Conservation (phyloP, 306 rosid genomes). For the Cucumis melo region DNA sequence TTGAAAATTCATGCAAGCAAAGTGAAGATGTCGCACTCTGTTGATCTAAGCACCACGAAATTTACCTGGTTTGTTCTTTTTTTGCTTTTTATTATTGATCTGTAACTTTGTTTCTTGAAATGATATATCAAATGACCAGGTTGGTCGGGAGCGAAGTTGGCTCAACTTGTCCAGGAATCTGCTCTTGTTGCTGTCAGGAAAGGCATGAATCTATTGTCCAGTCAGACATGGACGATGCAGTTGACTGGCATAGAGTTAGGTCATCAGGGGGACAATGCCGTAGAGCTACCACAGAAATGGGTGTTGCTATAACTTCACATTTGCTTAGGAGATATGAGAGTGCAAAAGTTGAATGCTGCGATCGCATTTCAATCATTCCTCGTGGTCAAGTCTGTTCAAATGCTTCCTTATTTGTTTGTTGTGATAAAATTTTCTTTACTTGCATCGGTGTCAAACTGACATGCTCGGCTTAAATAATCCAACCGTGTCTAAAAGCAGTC, state of each 20-base stretch:
- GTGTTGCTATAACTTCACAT: conserved; percentile 91
- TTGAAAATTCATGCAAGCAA: conserved; percentile 84
- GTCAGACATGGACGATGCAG: conserved; percentile 91
- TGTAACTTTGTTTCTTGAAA: conserved; percentile 16
- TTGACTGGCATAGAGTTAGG: conserved; percentile 79
- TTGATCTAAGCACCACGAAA: conserved; percentile 74
- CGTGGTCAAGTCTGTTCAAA: conserved; percentile 70
- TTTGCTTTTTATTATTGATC: not conserved
- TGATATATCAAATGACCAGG: conserved; percentile 32
- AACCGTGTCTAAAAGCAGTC: not conserved
- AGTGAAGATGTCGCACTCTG: conserved; percentile 79
- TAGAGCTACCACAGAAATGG: conserved; percentile 86
- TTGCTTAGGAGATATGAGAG: conserved; percentile 68
- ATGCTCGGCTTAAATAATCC: not conserved
- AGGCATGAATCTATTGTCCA: conserved; percentile 65
- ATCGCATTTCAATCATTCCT: conserved; percentile 83
- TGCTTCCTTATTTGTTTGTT: not conserved
- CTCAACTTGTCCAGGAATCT: conserved; percentile 92
- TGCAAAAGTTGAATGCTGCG: conserved; percentile 71
- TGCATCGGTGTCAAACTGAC: not conserved
- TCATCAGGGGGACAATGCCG: conserved; percentile 91
- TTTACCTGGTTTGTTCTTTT: conserved; percentile 51
- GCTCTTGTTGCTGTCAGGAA: conserved; percentile 97
- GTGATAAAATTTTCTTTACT: not conserved
- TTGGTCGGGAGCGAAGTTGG: conserved; percentile 91